Base-by-base conservation (phyloP, 2,329 filamentous ascomycete genomes). In the Aspergillus novofumigatus region DNA sequence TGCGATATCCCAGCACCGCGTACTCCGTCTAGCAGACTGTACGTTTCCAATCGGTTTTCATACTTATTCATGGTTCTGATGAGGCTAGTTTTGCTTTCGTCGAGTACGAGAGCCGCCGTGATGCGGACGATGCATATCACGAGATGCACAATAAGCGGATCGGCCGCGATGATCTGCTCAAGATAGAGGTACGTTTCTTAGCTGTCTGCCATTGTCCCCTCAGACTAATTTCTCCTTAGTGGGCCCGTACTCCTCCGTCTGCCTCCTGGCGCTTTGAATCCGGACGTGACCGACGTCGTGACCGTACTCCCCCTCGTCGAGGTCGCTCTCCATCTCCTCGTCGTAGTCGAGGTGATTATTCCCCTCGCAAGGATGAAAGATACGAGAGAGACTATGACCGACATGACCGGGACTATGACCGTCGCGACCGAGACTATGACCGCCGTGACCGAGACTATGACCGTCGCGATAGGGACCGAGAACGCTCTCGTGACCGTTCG, bases 91-190 rank as follows among this genome's bases (percentile, higher is more conserved):
- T 99, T 76, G 94, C 94, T 41, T 99, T 99, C 75, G 94, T 99
- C 64, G 94, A 99, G 79, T 99, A 99, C 77, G 94, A 99, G 81
- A 95, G 92, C 76, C 91, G 93, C 69, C 92, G 94, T 68, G 94
- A 99, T 82, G 92, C 94, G 63, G 94, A 99, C 76, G 94, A 99
- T 80, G 94, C 94, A 50, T 99, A 99, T 75, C 91, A 99, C 76
- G 94, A 99, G 80, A 99, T 99, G 94, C 94, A 99, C 75, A 97
- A 97, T 82, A 97, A 97, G 86, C 91, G 93, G 65, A 92, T 99
- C 67, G 92, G 92, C 50, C 89, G 93, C 62, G 94, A 99, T 72
- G 94, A 99, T 70, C 80, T 96, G 59, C 75, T 99, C 79, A 99
- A 99, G 81, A 97, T 99, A 65, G 94, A 99, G 85, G 94, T 96